Evolutionary conservation across 352 stramenopile species (phyloP).

Genomic region (Plasmopara viticola): DNA sequence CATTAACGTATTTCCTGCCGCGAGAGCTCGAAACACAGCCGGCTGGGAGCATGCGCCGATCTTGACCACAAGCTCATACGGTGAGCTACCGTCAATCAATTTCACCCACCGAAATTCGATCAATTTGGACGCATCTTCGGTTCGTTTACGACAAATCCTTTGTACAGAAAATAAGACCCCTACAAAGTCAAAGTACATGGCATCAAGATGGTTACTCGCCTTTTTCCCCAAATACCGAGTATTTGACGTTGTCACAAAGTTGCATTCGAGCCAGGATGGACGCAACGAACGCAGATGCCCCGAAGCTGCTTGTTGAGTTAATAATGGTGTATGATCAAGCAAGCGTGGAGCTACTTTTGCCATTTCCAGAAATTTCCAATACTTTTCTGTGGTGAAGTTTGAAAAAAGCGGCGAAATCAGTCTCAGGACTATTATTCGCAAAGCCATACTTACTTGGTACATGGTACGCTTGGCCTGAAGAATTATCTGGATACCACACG

Average conservation of each 20-base stretch:
- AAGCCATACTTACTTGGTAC: slow-evolving; percentile 26
- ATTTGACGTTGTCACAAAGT: slow-evolving; percentile 34
- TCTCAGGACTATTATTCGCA: not conserved
- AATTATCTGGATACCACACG: slow-evolving; percentile 31
- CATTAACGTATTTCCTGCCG: slow-evolving; percentile 46
- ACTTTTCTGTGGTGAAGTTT: slow-evolving; percentile 32
- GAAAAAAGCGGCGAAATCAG: slow-evolving; percentile 1
- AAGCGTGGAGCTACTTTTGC: slow-evolving; percentile 21
- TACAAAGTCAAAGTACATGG: slow-evolving; percentile 58
- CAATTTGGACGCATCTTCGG: slow-evolving; percentile 4
- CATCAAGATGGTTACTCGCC: slow-evolving; percentile 5
- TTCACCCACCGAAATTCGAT: slow-evolving; percentile 55
- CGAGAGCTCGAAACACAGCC: slow-evolving; percentile 33
- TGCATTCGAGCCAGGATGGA: slow-evolving; percentile 40
- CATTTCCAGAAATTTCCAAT: slow-evolving; percentile 45
- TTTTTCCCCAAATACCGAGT: slow-evolving; percentile 22
- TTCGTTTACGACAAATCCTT: slow-evolving; percentile 28
- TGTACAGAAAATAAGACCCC: slow-evolving; percentile 52
- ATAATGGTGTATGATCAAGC: slow-evolving; percentile 6
- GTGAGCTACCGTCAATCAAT: slow-evolving; percentile 46
- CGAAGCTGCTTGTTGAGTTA: slow-evolving; percentile 1
- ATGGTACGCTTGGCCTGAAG: slow-evolving; percentile 26
- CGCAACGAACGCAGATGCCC: slow-evolving; percentile 4
- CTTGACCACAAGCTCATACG: slow-evolving; percentile 39
- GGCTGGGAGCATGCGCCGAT: slow-evolving; percentile 42